Percentiles rank a stretch among this genome's conserved stretches.
Evolutionary conservation across 202 grass and related monocot species (phyloP).

Genomic region (Digitaria exilis): DNA sequence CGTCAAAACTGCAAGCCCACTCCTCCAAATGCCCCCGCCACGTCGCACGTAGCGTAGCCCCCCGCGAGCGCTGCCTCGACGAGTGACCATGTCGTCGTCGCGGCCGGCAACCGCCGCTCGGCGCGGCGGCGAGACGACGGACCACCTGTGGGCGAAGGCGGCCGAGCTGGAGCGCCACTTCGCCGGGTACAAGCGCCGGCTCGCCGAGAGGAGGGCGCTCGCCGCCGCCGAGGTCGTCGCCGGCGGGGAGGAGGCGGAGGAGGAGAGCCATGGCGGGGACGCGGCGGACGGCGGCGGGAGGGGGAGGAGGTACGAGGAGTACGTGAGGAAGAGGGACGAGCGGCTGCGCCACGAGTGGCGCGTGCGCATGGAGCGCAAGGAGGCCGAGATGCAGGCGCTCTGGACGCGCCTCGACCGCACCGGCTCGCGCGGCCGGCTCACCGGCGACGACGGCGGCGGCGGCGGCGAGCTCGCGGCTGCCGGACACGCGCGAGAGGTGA

Average conservation of each 20-base stretch:
- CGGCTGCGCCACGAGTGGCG: slow-evolving; percentile 60
- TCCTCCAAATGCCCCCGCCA: not conserved
- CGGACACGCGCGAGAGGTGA: slow-evolving; percentile 30
- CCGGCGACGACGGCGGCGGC: not conserved
- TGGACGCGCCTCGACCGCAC: slow-evolving; percentile 57
- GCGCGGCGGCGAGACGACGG: not conserved
- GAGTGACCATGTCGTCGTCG: not conserved
- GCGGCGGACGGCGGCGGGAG: not conserved
- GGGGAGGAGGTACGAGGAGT: slow-evolving; percentile 60
- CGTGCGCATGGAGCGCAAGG: slow-evolving; percentile 60
- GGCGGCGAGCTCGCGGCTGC: not conserved
- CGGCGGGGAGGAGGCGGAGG: not conserved
- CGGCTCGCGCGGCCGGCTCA: slow-evolving; percentile 3
- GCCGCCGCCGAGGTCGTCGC: not conserved
- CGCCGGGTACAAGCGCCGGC: slow-evolving; percentile 54
- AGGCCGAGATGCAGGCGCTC: slow-evolving; percentile 58
- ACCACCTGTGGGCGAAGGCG: slow-evolving; percentile 61
- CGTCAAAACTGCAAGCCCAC: not conserved
- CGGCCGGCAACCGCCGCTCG: not conserved
- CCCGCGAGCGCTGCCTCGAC: not conserved
- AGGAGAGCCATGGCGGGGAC: not conserved
- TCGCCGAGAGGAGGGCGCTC: slow-evolving; percentile 23
- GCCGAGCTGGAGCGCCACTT: slow-evolving; percentile 75
- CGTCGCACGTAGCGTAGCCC: not conserved
- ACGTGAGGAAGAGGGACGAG: slow-evolving; percentile 65